phyloP scores from a whole-genome alignment of 2,329 filamentous ascomycete species.

The Penicillium thymicola region DNA sequence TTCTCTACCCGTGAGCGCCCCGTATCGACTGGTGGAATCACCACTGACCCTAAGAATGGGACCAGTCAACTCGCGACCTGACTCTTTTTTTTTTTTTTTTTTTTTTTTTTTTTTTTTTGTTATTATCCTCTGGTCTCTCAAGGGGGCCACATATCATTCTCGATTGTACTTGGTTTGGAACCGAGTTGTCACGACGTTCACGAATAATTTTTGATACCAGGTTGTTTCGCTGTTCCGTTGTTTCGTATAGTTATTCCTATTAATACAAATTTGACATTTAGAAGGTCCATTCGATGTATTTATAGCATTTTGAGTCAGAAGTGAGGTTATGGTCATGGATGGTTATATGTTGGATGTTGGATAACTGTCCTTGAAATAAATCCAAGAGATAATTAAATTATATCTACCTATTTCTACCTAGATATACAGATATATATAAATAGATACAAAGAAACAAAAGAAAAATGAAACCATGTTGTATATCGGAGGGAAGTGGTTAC shows the following conservation, averaged over 20 bases:
- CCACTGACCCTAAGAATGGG: neutral
- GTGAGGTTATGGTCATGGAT: neutral
- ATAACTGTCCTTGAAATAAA: too few species aligned
- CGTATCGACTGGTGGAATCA: slow-evolving; percentile 11
- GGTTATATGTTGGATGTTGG: neutral
- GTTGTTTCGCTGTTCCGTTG: neutral
- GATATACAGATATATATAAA: too few species aligned
- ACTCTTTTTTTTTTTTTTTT: neutral
- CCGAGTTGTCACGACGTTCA: slow-evolving; percentile 20
- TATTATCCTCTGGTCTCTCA: neutral
- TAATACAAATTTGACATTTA: neutral
- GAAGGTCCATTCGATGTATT: neutral
- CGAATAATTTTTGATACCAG: slow-evolving; percentile 12
- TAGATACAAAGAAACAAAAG: neutral
- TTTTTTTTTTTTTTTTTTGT: neutral
- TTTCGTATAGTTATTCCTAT: neutral
- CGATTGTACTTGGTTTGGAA: slow-evolving; percentile 15
- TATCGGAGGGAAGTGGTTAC: neutral
- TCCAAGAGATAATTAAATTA: neutral
- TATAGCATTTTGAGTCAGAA: neutral
- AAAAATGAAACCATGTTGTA: neutral
- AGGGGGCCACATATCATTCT: neutral
- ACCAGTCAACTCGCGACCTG: neutral
- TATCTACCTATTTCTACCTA: too few species aligned
- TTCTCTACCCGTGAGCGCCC: slow-evolving; percentile 17